These are phyloP conservation scores for Linderniella brevidens DNA, from an alignment of 257 asterid genomes.

Conservation along the genomic window DNA sequence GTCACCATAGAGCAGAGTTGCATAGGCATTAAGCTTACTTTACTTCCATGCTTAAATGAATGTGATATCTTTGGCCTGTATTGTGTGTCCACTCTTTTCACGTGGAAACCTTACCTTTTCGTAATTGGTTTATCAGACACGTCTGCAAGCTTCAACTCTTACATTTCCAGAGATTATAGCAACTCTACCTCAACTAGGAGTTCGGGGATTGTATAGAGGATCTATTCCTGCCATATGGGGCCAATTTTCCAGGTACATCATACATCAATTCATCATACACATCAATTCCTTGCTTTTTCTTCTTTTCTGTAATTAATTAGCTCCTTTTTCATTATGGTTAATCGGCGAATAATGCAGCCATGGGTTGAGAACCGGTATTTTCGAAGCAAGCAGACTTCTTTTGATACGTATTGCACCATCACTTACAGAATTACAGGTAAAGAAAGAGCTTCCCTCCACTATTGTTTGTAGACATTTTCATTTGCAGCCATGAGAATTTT, in stretches of 20 bases:
- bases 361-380: conserved; percentile 91
- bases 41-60: too few species aligned
- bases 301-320: not conserved
- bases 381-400: conserved; percentile 88
- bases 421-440: conserved; percentile 88
- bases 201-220: conserved; percentile 74
- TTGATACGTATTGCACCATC: conserved; percentile 81
- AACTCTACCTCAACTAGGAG: conserved; percentile 80
- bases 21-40: too few species aligned
- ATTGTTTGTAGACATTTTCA: not conserved
- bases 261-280: too few species aligned
- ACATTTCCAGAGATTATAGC: conserved; percentile 68
- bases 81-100: too few species aligned
- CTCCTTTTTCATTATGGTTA: conserved; percentile 5
- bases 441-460: not conserved
- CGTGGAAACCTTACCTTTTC: too few species aligned
- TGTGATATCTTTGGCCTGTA: too few species aligned
- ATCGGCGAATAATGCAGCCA: conserved; percentile 36
- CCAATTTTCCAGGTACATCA: conserved; percentile 77
- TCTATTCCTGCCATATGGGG: conserved; percentile 95
- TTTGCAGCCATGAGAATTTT: not conserved
- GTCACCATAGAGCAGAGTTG: too few species aligned
- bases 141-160: conserved; percentile 94
- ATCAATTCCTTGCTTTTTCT: conserved; percentile 3
- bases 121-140: conserved; percentile 36